Evolutionary conservation across 176 grass and related monocot species (phyloP).

Genomic region (Ananas comosus): DNA sequence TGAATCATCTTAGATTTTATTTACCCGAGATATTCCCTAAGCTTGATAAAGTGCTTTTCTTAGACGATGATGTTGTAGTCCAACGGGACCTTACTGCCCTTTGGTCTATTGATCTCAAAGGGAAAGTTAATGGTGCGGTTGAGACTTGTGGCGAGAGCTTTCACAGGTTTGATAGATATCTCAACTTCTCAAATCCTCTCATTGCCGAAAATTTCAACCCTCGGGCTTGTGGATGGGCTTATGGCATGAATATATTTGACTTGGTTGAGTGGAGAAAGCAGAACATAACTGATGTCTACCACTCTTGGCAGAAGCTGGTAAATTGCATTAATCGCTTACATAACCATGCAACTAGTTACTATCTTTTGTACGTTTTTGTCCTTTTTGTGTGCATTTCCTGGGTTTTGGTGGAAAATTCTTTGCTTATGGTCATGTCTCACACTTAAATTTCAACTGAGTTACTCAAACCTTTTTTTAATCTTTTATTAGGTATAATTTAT

Average conservation of each 20-base stretch:
- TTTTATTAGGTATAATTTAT: background rate
- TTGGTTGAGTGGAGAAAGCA: constrained; percentile 90
- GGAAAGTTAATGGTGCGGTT: constrained; percentile 82
- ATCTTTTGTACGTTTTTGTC: constrained; percentile 20
- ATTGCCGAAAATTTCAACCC: constrained; percentile 79
- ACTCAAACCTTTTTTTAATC: constrained; percentile 4
- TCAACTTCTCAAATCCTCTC: constrained; percentile 89
- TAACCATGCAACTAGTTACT: too few relatives aligned
- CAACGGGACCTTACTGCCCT: constrained; percentile 59
- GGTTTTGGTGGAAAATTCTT: background rate
- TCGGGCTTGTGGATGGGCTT: constrained; percentile 70
- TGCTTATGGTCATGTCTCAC: background rate
- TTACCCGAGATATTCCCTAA: constrained; percentile 86
- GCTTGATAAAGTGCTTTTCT: constrained; percentile 72
- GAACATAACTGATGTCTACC: constrained; percentile 74
- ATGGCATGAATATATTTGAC: constrained; percentile 96
- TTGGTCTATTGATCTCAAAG: constrained; percentile 76
- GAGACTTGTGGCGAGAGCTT: constrained; percentile 79
- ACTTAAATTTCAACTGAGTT: background rate
- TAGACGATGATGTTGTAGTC: constrained; percentile 85
- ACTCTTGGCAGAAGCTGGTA: constrained; percentile 83
- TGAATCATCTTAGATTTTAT: constrained; percentile 96
- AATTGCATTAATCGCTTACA: too few relatives aligned
- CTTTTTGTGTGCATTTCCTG: background rate
- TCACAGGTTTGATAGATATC: constrained; percentile 80